A percentile compares a stretch with the other conserved stretches of the same genome.
These are phyloP conservation scores for Metrosideros polymorpha DNA, from an alignment of 441 rosid species.

Conservation along the genomic window DNA sequence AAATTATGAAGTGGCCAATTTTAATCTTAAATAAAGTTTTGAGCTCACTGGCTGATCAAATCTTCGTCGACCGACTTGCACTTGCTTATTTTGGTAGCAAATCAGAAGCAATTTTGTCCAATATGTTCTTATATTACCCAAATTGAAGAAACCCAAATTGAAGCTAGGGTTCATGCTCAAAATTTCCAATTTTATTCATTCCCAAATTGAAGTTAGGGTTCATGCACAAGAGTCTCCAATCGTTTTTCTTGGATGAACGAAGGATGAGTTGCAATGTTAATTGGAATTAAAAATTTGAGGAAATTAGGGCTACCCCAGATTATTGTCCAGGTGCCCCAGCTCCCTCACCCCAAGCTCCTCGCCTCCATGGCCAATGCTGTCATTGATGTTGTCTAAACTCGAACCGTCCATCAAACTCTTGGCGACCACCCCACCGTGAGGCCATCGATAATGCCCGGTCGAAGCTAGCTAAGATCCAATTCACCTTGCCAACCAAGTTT, in stretches of 20 bases:
- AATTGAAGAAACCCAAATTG: neutral
- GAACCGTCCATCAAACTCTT: conserved; percentile 52
- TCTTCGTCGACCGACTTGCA: neutral
- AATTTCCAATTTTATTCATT: neutral
- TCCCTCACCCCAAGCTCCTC: conserved; percentile 44
- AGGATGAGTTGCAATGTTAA: neutral
- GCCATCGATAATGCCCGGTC: conserved; percentile 50
- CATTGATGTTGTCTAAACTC: conserved; percentile 58
- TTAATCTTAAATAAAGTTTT: neutral
- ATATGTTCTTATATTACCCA: neutral
- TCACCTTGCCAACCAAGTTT: too few relatives aligned
- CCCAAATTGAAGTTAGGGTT: neutral
- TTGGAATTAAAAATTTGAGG: neutral
- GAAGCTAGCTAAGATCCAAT: conserved; percentile 43
- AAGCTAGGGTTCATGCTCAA: conserved; percentile 8
- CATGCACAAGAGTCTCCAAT: neutral
- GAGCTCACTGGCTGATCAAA: neutral
- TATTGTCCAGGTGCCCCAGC: conserved; percentile 43
- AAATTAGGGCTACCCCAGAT: neutral
- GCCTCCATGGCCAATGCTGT: conserved; percentile 62
- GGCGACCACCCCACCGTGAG: conserved; percentile 79
- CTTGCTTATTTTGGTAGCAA: neutral
- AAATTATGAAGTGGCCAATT: too few relatives aligned
- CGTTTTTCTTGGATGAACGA: neutral
- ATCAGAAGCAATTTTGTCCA: neutral